A percentile compares a stretch with the other conserved stretches of the same genome.
Evolutionary conservation across 208 protist species (phyloP).

Genomic region (Naegleria lovaniensis): DNA sequence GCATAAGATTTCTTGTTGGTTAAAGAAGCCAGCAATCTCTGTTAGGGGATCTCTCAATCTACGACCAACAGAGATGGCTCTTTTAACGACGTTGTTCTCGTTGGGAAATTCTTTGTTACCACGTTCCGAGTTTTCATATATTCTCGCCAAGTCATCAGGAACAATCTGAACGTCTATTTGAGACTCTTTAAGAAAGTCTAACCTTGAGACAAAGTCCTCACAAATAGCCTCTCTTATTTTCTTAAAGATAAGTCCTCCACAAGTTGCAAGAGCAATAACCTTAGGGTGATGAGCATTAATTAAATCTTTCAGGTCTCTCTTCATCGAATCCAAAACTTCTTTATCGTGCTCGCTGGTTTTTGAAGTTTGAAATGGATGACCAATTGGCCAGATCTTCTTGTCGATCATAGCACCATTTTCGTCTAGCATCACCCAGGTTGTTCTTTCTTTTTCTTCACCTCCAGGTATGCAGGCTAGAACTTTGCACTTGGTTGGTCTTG

Average conservation of each 20-base stretch:
- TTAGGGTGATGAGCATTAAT: background rate
- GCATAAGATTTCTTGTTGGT: constrained; percentile 26
- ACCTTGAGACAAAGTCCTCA: constrained; percentile 7
- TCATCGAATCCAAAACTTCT: background rate
- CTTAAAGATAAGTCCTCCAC: constrained; percentile 24
- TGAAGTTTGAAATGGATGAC: background rate
- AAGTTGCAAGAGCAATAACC: background rate
- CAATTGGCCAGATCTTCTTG: background rate
- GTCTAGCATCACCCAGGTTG: background rate
- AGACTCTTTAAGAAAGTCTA: background rate
- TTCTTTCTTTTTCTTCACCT: background rate
- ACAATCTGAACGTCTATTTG: constrained; percentile 25
- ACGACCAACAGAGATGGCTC: constrained; percentile 41
- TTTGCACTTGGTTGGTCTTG: constrained; percentile 10
- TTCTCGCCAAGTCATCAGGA: constrained; percentile 18
- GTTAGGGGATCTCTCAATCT: constrained; percentile 44
- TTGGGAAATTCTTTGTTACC: constrained; percentile 3
- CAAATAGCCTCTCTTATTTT: constrained; percentile 28
- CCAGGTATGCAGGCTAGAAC: background rate
- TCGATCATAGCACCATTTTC: background rate
- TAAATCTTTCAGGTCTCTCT: background rate
- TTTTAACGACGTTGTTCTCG: constrained; percentile 26
- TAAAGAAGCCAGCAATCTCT: constrained; percentile 41
- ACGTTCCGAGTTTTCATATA: background rate
- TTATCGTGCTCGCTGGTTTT: background rate